These are phyloP conservation scores for Venturia asperata DNA, from an alignment of 2,329 filamentous ascomycete genomes.

Conservation along the genomic window DNA sequence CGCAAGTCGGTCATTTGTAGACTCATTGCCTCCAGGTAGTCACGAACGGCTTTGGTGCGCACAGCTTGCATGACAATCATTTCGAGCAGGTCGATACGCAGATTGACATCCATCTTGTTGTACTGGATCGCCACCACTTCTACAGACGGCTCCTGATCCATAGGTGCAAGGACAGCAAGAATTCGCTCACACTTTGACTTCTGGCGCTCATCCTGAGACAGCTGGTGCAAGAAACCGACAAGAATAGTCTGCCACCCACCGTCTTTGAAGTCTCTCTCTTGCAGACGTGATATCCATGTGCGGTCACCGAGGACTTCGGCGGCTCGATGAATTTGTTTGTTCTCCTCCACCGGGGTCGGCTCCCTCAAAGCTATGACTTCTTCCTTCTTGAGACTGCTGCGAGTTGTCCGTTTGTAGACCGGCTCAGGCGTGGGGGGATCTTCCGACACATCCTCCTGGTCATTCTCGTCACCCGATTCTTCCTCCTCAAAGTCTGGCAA, in stretches of 20 bases:
- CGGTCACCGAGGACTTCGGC: constrained; percentile 65
- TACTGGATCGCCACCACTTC: constrained; percentile 71
- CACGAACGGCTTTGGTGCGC: constrained; percentile 77
- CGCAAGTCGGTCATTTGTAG: constrained; percentile 91
- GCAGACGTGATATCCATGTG: constrained; percentile 79
- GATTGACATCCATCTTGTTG: constrained; percentile 69
- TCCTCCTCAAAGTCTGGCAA: constrained; percentile 29
- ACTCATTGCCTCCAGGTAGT: constrained; percentile 85
- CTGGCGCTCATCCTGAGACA: constrained; percentile 57
- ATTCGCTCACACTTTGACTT: constrained; percentile 71
- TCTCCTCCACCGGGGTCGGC: constrained; percentile 34
- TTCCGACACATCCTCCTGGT: constrained; percentile 53
- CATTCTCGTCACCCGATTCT: constrained; percentile 57
- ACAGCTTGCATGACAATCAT: constrained; percentile 80
- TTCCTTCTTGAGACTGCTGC: constrained; percentile 76
- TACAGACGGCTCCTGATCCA: constrained; percentile 64
- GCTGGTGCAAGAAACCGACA: constrained; percentile 75
- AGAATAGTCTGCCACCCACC: constrained; percentile 91
- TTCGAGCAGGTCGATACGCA: constrained; percentile 71
- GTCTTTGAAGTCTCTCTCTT: constrained; percentile 74
- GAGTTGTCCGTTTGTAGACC: constrained; percentile 67
- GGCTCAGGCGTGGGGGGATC: constrained; percentile 52
- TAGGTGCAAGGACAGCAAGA: constrained; percentile 71
- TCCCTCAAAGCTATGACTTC: constrained; percentile 59
- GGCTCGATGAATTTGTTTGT: constrained; percentile 52